Conservation (phyloP, 2,329 filamentous ascomycete genomes). For the Scedosporium minutisporum region DNA sequence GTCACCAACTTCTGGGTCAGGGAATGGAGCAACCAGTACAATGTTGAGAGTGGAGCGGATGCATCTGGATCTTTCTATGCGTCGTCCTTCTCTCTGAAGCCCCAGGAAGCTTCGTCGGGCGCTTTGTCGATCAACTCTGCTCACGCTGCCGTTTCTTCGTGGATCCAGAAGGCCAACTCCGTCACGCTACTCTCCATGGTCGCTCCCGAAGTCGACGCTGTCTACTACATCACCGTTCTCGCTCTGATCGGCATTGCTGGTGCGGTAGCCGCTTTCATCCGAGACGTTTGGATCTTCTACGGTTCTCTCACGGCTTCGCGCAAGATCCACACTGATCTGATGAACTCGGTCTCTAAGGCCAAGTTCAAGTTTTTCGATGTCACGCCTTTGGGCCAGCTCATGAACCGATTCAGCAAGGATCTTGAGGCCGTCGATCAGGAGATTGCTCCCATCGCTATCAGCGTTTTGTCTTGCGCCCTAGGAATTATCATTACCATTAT, state of each 20-base stretch:
- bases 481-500: conserved; percentile 74
- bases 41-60: not conserved
- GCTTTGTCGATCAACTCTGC: not conserved
- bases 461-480: conserved; percentile 54
- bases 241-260: conserved; percentile 69
- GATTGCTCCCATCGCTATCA: conserved; percentile 82
- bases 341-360: conserved; percentile 72
- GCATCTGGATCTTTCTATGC: not conserved
- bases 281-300: conserved; percentile 84
- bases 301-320: conserved; percentile 83
- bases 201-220: conserved; percentile 55
- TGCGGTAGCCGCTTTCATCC: conserved; percentile 68
- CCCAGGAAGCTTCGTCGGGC: not conserved
- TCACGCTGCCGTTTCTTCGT: not conserved
- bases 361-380: conserved; percentile 98
- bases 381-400: conserved; percentile 88
- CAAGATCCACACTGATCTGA: conserved; percentile 69
- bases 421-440: conserved; percentile 93
- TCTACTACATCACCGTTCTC: conserved; percentile 78
- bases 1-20: conserved; percentile 92
- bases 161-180: conserved; percentile 5
- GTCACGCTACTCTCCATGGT: conserved; percentile 6
- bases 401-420: conserved; percentile 98
- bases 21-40: conserved; percentile 87
- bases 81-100: conserved; percentile 1